Evolutionary conservation across 768 basidiomycete genomes (phyloP), one percentile per base, ranked within the genome.

Genomic region (Imleria badia): DNA sequence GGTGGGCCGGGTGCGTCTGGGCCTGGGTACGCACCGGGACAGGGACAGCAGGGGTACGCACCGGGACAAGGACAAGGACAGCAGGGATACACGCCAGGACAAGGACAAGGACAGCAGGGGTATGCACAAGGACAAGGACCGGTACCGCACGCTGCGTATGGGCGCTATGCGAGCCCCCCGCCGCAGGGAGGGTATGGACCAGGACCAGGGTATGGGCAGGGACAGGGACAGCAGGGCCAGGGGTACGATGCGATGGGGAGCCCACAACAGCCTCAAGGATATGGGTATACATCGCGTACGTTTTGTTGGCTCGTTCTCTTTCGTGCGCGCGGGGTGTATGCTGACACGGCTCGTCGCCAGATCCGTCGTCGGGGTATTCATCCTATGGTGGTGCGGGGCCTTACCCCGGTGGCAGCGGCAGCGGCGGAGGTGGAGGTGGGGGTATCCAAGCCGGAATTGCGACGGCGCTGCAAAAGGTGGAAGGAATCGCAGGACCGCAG

Each of bases 401-500:
- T 5, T 38, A 51, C 13, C 11, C 55, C 8, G 40, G 17, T 12
- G 40, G 34, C 23, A 54, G 56, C 5, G 23, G 40, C 34, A 50
- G 52, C 10, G 30, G 39, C 6, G 38, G 51, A 1, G 30, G 51
- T 2, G 60, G 55, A 1, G 34, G 61, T 5, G 55, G 58, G 0
- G 50, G 51, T 0, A 20, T 50, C 5, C 10, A 56, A 78, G 31
- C 76, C 70, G 29, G 48, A 0, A n/a, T 64, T 2, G 20, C 51
- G 44, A 40, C 60, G 13, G 83, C 83, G 39, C 60, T 77, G 60
- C 75, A 67, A 55, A 74, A 77, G n/a, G 74, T 87, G 19, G 84
- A 84, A 64, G 80, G 75, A 54, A 67, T 85, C 30, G 81, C 81
- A 17, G 83, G 85, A 5, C 74, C 72, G 59, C 77, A 76, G 51